Evolutionary conservation across 73 alveolate genomes (phyloP).

Genomic region (Effrenium voratum): DNA sequence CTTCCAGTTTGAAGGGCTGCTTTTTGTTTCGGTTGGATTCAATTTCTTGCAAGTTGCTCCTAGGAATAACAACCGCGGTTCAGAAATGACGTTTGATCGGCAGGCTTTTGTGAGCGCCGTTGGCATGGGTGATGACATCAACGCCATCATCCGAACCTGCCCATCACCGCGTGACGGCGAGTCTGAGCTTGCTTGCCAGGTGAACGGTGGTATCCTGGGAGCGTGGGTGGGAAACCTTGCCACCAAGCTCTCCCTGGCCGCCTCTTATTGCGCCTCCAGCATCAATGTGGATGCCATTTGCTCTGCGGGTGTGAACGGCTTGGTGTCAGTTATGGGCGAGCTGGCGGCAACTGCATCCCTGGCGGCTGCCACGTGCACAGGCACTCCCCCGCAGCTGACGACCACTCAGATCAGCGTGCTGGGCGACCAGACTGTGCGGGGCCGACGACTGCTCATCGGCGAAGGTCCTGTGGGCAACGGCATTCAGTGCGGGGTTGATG

Average conservation of each 20-base stretch:
- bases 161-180: neutral
- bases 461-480: slow-evolving; percentile 71
- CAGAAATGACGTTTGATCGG: too few species aligned
- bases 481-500: slow-evolving; percentile 74
- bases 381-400: slow-evolving; percentile 57
- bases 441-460: slow-evolving; percentile 62
- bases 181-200: slow-evolving; percentile 37
- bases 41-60: too few species aligned
- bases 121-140: neutral
- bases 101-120: neutral
- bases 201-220: slow-evolving; percentile 49
- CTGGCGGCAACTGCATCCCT: slow-evolving; percentile 67
- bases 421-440: slow-evolving; percentile 83
- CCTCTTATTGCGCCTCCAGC: slow-evolving; percentile 41
- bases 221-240: slow-evolving; percentile 88
- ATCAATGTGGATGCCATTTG: slow-evolving; percentile 59
- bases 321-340: slow-evolving; percentile 74
- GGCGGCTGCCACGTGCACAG: slow-evolving; percentile 58
- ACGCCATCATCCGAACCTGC: neutral
- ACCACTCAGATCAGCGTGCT: slow-evolving; percentile 78
- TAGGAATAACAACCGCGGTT: too few species aligned
- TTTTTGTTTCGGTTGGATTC: too few species aligned
- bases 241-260: slow-evolving; percentile 75
- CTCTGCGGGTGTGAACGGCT: slow-evolving; percentile 57
- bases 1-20: too few species aligned